Conservation (phyloP, 1,139 yeast species). For the Suhomyces kunorum region DNA sequence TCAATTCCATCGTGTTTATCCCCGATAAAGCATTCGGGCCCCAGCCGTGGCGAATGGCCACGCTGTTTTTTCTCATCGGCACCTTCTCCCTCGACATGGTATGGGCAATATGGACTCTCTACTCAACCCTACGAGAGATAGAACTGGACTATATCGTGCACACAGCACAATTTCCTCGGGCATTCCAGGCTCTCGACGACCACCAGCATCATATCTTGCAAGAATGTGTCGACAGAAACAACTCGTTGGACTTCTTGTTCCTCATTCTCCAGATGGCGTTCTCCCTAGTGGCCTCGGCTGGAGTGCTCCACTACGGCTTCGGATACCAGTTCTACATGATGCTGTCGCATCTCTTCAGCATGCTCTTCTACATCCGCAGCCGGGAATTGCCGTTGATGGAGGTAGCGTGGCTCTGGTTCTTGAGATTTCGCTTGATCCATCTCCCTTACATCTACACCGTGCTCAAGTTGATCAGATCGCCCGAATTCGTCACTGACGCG, state of each 20-base stretch:
- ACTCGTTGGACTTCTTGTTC: constrained; percentile 34
- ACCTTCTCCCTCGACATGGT: constrained; percentile 27
- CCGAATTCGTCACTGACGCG: constrained; percentile 5
- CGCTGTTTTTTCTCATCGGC: constrained; percentile 38
- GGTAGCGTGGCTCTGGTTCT: constrained; percentile 30
- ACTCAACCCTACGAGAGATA: constrained; percentile 20
- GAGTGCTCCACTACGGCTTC: constrained; percentile 21
- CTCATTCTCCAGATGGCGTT: constrained; percentile 28
- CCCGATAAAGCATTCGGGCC: constrained; percentile 28
- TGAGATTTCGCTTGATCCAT: constrained; percentile 27
- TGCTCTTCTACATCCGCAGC: constrained; percentile 34
- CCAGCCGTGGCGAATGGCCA: constrained; percentile 43
- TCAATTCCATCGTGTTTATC: constrained; percentile 15
- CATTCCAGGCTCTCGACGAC: constrained; percentile 16
- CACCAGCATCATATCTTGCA: constrained; percentile 20
- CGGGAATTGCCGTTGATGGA: constrained; percentile 28
- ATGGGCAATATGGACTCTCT: constrained; percentile 21
- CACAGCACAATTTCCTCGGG: constrained; percentile 23
- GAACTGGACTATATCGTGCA: constrained; percentile 22
- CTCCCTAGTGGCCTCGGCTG: constrained; percentile 23
- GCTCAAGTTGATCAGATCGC: constrained; percentile 17
- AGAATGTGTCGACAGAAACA: constrained; percentile 21
- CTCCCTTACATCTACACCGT: constrained; percentile 30
- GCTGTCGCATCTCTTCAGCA: constrained; percentile 30
- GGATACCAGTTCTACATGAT: constrained; percentile 16